These are phyloP conservation scores for Macaranga tanarius DNA, from an alignment of 441 rosid genomes.

Conservation along the genomic window DNA sequence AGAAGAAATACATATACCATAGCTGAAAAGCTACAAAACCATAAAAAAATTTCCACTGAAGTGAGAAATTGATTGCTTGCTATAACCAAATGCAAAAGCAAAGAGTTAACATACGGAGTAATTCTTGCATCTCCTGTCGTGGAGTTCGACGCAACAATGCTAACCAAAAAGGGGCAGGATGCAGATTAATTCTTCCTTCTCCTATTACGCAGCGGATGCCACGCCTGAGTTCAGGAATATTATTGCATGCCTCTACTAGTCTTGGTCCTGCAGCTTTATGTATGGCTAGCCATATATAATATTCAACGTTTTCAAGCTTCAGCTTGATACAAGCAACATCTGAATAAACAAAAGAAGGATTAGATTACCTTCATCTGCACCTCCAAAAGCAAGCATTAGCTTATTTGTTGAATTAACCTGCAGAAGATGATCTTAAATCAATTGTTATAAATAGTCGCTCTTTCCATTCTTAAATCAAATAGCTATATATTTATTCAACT, in stretches of 20 bases:
- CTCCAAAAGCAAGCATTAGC: constrained; percentile 87
- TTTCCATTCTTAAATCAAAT: too few relatives aligned
- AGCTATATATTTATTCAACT: too few relatives aligned
- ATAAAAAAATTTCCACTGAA: too few relatives aligned
- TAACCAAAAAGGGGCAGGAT: too few relatives aligned
- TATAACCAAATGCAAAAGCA: too few relatives aligned
- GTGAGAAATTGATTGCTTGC: too few relatives aligned
- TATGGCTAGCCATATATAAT: constrained; percentile 46
- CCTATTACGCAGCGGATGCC: constrained; percentile 78
- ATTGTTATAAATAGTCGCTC: too few relatives aligned
- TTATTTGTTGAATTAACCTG: constrained; percentile 82
- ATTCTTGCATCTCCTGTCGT: constrained; percentile 86
- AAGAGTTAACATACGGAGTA: constrained; percentile 44
- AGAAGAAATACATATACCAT: too few relatives aligned
- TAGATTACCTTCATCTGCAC: constrained; percentile 11
- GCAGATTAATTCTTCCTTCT: constrained; percentile 89
- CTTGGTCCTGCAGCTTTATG: constrained; percentile 90
- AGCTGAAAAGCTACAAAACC: too few relatives aligned
- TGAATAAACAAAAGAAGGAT: background rate
- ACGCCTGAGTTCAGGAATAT: constrained; percentile 67
- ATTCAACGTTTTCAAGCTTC: too few relatives aligned
- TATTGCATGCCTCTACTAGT: constrained; percentile 67
- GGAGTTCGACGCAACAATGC: too few relatives aligned
- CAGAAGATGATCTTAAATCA: too few relatives aligned
- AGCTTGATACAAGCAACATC: background rate